Conservation (phyloP, 257 asterid genomes). For the Craterostigma plantagineum region DNA sequence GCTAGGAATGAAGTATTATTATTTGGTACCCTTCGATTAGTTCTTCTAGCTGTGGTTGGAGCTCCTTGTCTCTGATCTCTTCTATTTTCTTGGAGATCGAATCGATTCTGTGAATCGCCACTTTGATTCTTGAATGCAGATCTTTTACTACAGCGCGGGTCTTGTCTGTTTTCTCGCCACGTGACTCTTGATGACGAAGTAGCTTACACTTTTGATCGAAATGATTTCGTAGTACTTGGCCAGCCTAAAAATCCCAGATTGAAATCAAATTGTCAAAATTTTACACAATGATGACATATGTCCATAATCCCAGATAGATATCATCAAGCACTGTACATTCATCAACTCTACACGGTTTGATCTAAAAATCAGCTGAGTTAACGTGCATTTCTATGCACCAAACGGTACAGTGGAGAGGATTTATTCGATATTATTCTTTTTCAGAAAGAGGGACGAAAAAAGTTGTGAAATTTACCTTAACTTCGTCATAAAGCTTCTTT, state of each 20-base stretch:
- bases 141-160: constrained; percentile 86
- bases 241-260: constrained; percentile 40
- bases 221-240: constrained; percentile 41
- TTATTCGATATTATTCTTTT: neutral
- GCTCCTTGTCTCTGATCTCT: constrained; percentile 74
- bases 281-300: neutral
- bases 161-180: constrained; percentile 49
- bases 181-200: constrained; percentile 73
- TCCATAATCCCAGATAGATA: too few species aligned
- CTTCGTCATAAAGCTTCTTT: constrained; percentile 93
- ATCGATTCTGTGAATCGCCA: constrained; percentile 77
- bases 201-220: constrained; percentile 67
- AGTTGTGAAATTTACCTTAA: constrained; percentile 41
- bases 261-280: constrained; percentile 1
- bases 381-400: too few species aligned
- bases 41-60: constrained; percentile 96
- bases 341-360: too few species aligned
- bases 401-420: neutral
- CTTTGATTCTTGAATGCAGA: constrained; percentile 73
- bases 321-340: too few species aligned
- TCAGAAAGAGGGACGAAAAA: too few species aligned
- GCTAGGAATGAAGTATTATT: constrained; percentile 3
- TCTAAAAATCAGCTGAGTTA: too few species aligned
- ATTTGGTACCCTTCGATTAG: constrained; percentile 70
- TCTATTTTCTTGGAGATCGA: constrained; percentile 75